Evolutionary conservation across 148 eudicot genomes (phyloP).

Genomic region (Silene latifolia): DNA sequence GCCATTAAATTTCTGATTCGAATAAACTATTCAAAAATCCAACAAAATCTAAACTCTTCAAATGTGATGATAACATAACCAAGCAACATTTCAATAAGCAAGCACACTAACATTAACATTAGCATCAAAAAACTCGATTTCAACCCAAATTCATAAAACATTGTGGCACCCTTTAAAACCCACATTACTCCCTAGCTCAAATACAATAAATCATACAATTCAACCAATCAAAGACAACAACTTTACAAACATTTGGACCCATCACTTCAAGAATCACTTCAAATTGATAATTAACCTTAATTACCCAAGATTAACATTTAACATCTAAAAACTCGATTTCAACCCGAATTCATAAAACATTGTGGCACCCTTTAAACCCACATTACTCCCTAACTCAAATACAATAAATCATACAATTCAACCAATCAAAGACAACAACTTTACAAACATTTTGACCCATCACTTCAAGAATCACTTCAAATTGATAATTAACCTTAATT

Average conservation of each 20-base stretch:
- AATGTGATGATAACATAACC: too few relatives aligned
- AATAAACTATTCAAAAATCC: not conserved
- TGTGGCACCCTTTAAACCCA: not conserved
- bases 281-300: constrained; percentile 1
- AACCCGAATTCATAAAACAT: not conserved
- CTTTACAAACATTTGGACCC: not conserved
- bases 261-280: not conserved
- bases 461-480: constrained; percentile 3
- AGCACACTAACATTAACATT: not conserved
- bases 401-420: not conserved
- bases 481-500: not conserved
- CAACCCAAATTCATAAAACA: not conserved
- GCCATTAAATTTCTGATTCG: not conserved
- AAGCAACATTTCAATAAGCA: not conserved
- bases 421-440: constrained; percentile 1
- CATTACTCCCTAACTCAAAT: not conserved
- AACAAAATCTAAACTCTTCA: not conserved
- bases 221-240: constrained; percentile 6
- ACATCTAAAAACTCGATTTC: not conserved
- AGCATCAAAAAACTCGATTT: not conserved
- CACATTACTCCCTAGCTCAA: not conserved
- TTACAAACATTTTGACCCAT: not conserved
- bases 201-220: not conserved
- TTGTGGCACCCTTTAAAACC: not conserved
- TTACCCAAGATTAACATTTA: too few relatives aligned